Evolutionary conservation across 768 basidiomycete species (phyloP).

Genomic region (Fomitopsis pulvina): DNA sequence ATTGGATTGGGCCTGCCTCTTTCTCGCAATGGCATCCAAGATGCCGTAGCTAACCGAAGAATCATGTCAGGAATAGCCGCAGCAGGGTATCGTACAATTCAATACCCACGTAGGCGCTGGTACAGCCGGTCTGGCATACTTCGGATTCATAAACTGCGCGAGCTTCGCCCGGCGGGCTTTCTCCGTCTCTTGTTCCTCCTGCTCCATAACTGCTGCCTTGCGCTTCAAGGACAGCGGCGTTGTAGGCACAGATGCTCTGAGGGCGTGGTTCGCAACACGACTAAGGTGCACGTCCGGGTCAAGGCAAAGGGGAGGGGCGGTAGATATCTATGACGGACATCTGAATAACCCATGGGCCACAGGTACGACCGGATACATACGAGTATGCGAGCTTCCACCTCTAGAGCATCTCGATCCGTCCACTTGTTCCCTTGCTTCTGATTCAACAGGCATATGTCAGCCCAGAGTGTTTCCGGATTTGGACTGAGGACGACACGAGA

Average conservation of each 20-base stretch:
- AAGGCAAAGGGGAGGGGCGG: slow-evolving; percentile 69
- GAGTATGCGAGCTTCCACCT: slow-evolving; percentile 67
- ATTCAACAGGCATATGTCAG: slow-evolving; percentile 69
- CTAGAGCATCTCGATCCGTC: slow-evolving; percentile 67
- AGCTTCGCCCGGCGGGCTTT: slow-evolving; percentile 69
- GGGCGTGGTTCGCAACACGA: slow-evolving; percentile 67
- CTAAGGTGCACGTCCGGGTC: slow-evolving; percentile 74
- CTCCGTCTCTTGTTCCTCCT: slow-evolving; percentile 72
- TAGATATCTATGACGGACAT: slow-evolving; percentile 49
- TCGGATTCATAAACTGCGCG: slow-evolving; percentile 73
- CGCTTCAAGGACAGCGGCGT: slow-evolving; percentile 70
- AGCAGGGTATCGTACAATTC: background rate
- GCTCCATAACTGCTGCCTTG: slow-evolving; percentile 62
- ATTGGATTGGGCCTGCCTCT: slow-evolving; percentile 3
- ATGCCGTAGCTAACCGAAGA: slow-evolving; percentile 42
- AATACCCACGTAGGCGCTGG: slow-evolving; percentile 41
- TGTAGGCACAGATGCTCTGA: slow-evolving; percentile 68
- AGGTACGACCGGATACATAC: slow-evolving; percentile 52
- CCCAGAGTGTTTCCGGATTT: slow-evolving; percentile 70
- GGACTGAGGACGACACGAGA: slow-evolving; percentile 75
- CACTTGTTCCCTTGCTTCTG: slow-evolving; percentile 50
- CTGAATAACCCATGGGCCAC: background rate
- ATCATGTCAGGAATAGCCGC: slow-evolving; percentile 1
- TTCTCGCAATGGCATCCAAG: slow-evolving; percentile 38
- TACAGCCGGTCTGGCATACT: slow-evolving; percentile 30